Percentiles rank a stretch among this genome's conserved stretches.
phyloP scores from a whole-genome alignment of 164 flowering plant genomes.

The Magnolia officinalis region DNA sequence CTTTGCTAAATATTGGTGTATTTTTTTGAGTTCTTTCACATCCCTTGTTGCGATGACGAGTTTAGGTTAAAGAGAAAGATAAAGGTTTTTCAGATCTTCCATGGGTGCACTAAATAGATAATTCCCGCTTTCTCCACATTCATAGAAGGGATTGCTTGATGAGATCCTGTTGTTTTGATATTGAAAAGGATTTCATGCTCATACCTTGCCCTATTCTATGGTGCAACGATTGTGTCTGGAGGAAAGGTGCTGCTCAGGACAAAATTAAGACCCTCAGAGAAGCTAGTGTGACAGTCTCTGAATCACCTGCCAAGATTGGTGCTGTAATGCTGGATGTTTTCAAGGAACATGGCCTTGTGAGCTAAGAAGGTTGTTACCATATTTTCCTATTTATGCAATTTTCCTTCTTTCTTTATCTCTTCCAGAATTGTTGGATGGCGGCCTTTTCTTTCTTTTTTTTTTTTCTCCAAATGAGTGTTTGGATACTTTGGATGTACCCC shows the following conservation, averaged over 20 bases:
- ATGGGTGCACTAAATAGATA: no score
- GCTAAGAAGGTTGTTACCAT: conserved; percentile 14
- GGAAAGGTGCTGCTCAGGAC: conserved; percentile 98
- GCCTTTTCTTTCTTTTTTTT: neutral
- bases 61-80: no score
- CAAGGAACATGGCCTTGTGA: conserved; percentile 72
- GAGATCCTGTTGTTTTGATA: no score
- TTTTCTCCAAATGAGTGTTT: neutral
- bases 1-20: no score
- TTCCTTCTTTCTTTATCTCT: neutral
- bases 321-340: conserved; percentile 77
- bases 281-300: conserved; percentile 92
- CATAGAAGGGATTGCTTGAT: no score
- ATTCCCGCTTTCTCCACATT: no score
- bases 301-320: conserved; percentile 96
- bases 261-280: conserved; percentile 85
- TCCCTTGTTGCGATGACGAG: no score
- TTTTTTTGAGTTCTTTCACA: no score
- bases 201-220: no score
- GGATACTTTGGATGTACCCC: neutral
- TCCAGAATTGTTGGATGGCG: neutral
- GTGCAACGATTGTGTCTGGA: conserved; percentile 98
- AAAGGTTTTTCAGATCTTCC: no score
- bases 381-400: neutral
- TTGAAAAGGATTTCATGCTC: no score